A percentile compares a stretch with the other conserved stretches of the same genome.
phyloP scores from a whole-genome alignment of 257 asterid species.

The Solanum arcanum region DNA sequence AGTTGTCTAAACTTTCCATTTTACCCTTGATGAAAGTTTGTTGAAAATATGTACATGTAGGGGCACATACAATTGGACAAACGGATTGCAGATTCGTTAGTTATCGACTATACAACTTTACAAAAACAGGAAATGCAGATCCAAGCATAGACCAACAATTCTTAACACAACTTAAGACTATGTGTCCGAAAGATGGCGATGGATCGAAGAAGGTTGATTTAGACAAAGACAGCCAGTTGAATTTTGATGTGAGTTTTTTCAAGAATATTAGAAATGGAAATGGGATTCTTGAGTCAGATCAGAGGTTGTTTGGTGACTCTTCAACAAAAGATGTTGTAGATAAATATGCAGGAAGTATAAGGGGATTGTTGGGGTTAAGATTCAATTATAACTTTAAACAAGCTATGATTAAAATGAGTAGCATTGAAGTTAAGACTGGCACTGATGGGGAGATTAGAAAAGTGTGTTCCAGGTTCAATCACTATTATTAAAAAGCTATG shows the following conservation, averaged over 20 bases:
- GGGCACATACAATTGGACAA: conserved; percentile 60
- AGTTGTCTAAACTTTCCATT: background rate
- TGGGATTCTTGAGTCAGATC: conserved; percentile 68
- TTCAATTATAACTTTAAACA: conserved; percentile 46
- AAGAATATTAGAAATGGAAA: conserved; percentile 55
- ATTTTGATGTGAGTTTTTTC: conserved; percentile 53
- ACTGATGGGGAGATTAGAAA: conserved; percentile 58
- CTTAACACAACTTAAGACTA: conserved; percentile 25
- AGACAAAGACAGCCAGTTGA: conserved; percentile 37
- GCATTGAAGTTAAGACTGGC: conserved; percentile 54
- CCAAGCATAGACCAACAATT: conserved; percentile 50
- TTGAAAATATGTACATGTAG: background rate
- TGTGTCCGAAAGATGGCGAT: conserved; percentile 42
- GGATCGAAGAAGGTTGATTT: conserved; percentile 34
- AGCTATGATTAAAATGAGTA: conserved; percentile 62
- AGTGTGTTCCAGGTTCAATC: conserved; percentile 40
- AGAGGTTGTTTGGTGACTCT: conserved; percentile 55
- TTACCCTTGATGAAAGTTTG: background rate
- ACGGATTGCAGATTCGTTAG: conserved; percentile 40
- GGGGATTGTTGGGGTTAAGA: conserved; percentile 50
- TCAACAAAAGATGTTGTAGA: conserved; percentile 32
- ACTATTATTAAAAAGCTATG: background rate
- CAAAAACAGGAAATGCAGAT: conserved; percentile 52
- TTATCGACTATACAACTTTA: conserved; percentile 62
- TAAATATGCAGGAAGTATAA: conserved; percentile 50